A percentile compares a stretch with the other conserved stretches of the same genome.
These are phyloP conservation scores for Helminthosporium solani DNA, from an alignment of 2,329 filamentous ascomycete genomes.

Conservation along the genomic window DNA sequence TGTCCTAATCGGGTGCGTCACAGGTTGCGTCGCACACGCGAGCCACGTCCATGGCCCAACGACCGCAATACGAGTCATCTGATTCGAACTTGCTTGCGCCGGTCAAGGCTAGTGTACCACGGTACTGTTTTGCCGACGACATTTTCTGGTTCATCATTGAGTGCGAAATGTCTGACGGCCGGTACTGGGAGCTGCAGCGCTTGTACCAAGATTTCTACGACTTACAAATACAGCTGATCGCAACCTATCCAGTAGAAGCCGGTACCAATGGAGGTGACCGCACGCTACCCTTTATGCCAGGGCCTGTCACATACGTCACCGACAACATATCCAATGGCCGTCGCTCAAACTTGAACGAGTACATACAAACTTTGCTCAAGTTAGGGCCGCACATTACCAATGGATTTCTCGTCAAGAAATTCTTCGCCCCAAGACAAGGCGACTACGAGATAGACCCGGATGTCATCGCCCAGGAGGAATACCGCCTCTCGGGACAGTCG, in stretches of 20 bases:
- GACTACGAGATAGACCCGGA: slow-evolving; percentile 89
- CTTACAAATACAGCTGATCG: slow-evolving; percentile 92
- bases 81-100: slow-evolving; percentile 65
- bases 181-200: slow-evolving; percentile 87
- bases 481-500: slow-evolving; percentile 66
- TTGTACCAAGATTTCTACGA: slow-evolving; percentile 99
- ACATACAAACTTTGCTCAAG: slow-evolving; percentile 85
- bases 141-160: slow-evolving; percentile 99
- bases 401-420: slow-evolving; percentile 80
- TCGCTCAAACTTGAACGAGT: slow-evolving; percentile 89
- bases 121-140: slow-evolving; percentile 94
- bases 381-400: slow-evolving; percentile 83
- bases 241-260: slow-evolving; percentile 87
- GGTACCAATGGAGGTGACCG: slow-evolving; percentile 80
- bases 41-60: slow-evolving; percentile 41
- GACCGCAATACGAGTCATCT: slow-evolving; percentile 41
- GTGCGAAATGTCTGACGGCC: slow-evolving; percentile 82
- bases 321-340: slow-evolving; percentile 93
- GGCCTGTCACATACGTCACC: slow-evolving; percentile 96
- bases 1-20: slow-evolving; percentile 11
- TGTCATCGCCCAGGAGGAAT: slow-evolving; percentile 63
- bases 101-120: slow-evolving; percentile 78
- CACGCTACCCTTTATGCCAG: slow-evolving; percentile 94
- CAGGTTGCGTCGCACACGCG: slow-evolving; percentile 33
- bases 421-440: slow-evolving; percentile 85